Percentiles rank a stretch among this genome's conserved stretches.
Evolutionary conservation across 1,284 basidiomycete species (phyloP).

Genomic region (Microbotryum lychnidis-dioicae): DNA sequence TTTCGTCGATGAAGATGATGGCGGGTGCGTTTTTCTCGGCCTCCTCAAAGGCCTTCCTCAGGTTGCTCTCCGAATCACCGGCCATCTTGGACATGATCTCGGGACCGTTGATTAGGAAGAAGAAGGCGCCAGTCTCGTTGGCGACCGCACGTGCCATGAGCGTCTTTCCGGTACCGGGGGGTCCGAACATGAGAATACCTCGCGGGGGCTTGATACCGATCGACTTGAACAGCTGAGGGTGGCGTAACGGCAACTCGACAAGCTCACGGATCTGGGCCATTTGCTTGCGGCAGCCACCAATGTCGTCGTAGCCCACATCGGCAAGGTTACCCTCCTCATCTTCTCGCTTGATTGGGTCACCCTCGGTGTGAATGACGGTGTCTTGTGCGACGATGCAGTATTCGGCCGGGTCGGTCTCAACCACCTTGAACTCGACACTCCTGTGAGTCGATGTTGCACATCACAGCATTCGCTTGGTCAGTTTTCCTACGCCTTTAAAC

Average conservation of each 20-base stretch:
- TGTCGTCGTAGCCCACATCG: slow-evolving; percentile 98
- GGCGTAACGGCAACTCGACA: slow-evolving; percentile 92
- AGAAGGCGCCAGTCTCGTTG: slow-evolving; percentile 99
- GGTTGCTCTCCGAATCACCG: slow-evolving; percentile 83
- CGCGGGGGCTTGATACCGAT: slow-evolving; percentile 99
- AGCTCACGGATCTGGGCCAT: slow-evolving; percentile 99
- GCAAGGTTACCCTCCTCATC: slow-evolving; percentile 95
- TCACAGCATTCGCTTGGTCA: background rate
- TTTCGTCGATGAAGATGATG: slow-evolving; percentile 99
- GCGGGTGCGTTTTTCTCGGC: slow-evolving; percentile 99
- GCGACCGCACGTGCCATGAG: slow-evolving; percentile 98
- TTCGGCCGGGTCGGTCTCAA: slow-evolving; percentile 74
- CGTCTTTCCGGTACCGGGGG: slow-evolving; percentile 95
- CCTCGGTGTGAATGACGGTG: slow-evolving; percentile 94
- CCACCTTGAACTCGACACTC: slow-evolving; percentile 91
- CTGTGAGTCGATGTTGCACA: background rate
- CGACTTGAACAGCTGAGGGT: slow-evolving; percentile 98
- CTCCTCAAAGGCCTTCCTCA: slow-evolving; percentile 97
- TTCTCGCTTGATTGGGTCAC: slow-evolving; percentile 96
- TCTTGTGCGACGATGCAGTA: slow-evolving; percentile 97
- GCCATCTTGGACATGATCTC: slow-evolving; percentile 87
- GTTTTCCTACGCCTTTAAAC: too few species aligned
- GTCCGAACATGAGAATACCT: slow-evolving; percentile 92
- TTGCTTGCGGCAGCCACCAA: slow-evolving; percentile 97
- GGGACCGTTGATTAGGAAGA: slow-evolving; percentile 98